These are phyloP conservation scores for Mycena galericulata DNA, from an alignment of 768 basidiomycete genomes.

Conservation along the genomic window DNA sequence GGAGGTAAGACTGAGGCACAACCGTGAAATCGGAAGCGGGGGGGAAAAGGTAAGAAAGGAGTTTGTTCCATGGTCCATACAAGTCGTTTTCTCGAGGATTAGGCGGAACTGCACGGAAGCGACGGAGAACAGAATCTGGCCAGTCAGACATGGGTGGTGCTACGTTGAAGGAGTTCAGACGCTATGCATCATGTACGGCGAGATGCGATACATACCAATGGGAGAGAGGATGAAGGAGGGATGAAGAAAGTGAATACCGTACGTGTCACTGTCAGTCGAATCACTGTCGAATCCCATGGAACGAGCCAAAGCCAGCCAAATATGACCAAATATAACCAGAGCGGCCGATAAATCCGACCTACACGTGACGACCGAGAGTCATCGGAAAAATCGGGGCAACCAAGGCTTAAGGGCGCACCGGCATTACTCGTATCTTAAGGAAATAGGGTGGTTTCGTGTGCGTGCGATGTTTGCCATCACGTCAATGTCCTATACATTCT, in stretches of 20 bases:
- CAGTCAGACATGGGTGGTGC: conserved; percentile 1
- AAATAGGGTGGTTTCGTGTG: too few species aligned
- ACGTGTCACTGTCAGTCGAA: too few species aligned
- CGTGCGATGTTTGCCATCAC: too few species aligned
- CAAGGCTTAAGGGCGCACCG: too few species aligned
- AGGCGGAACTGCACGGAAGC: conserved; percentile 6
- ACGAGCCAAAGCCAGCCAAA: background rate
- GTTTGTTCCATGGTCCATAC: conserved; percentile 9
- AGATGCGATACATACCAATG: background rate
- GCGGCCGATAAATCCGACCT: too few species aligned
- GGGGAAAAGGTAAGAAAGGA: conserved; percentile 5
- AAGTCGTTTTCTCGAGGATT: conserved; percentile 14
- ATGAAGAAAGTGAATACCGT: background rate
- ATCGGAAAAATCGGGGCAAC: too few species aligned
- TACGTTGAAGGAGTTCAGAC: background rate
- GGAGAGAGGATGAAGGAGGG: background rate
- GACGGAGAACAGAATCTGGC: conserved; percentile 13
- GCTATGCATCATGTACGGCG: background rate
- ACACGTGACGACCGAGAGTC: too few species aligned
- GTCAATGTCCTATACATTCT: too few species aligned
- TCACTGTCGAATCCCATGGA: background rate
- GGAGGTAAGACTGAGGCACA: conserved; percentile 1
- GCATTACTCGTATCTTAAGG: too few species aligned
- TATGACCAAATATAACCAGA: background rate
- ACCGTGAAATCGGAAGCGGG: conserved; percentile 1